Conservation (phyloP, 345 rosid genomes). For the Hevea brasiliensis region DNA sequence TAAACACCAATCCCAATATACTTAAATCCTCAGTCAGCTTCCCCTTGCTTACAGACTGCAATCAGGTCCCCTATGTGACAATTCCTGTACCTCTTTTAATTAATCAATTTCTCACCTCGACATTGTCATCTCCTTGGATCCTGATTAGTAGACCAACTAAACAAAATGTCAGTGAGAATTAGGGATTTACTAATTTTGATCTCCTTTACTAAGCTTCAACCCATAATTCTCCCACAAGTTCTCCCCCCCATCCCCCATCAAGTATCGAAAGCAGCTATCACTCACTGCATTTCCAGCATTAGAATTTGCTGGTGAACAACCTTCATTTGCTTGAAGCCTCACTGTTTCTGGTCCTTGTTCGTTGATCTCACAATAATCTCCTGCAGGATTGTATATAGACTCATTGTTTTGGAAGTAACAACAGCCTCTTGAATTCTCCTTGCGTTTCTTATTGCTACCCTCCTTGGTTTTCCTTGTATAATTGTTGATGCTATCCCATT, state of each 20-base stretch:
- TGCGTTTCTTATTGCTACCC: constrained; percentile 53
- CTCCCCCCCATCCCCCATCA: constrained; percentile 69
- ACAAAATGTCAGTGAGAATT: constrained; percentile 14
- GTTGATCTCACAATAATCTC: constrained; percentile 36
- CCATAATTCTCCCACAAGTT: constrained; percentile 84
- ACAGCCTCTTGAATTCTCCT: constrained; percentile 51
- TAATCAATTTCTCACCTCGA: constrained; percentile 3
- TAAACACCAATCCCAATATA: not conserved
- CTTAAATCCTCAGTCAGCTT: constrained; percentile 16
- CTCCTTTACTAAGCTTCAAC: constrained; percentile 75
- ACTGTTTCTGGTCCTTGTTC: constrained; percentile 35
- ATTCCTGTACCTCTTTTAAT: constrained; percentile 2
- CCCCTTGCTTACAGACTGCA: constrained; percentile 6
- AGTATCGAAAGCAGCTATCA: constrained; percentile 72
- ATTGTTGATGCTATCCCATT: constrained; percentile 50
- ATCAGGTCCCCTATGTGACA: constrained; percentile 9
- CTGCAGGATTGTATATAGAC: constrained; percentile 41
- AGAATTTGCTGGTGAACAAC: constrained; percentile 52
- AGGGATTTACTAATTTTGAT: not conserved
- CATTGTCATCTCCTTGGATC: not conserved
- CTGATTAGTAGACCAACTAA: constrained; percentile 11
- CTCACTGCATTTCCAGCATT: constrained; percentile 52
- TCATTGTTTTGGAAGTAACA: constrained; percentile 37
- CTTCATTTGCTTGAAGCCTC: constrained; percentile 7
- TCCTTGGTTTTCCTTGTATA: constrained; percentile 41